Base-by-base conservation (phyloP, 495 filamentous ascomycete species). In the Hypoxylon lienhwacheense region DNA sequence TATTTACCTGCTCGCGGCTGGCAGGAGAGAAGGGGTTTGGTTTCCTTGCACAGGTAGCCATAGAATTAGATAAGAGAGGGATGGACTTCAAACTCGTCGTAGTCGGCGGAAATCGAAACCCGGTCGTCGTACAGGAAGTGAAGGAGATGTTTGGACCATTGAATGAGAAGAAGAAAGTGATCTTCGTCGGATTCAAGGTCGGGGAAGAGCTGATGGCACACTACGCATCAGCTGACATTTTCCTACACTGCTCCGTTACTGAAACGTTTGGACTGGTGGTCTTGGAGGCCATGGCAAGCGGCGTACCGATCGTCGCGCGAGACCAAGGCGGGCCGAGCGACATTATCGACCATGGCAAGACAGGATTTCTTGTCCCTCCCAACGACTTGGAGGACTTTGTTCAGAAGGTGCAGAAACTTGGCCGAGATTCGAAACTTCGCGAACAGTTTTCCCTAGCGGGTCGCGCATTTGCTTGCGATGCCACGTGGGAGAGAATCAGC, bases 241-340 rank as follows among this genome's bases (percentile, higher is more conserved):
- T 86, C 53, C 64, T 86, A 10, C 83, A 86, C 52, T 83, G 80
- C 65, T 85, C 82, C 14, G 75, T 85, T 50, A 84, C 81, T 11
- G 83, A 86, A 62, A 85, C 81, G 0, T 86, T 86, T 60, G 83
- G 83, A 1, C 67, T 86, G 14, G 81, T 85, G 0, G 81, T 85
- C 2, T 67, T 86, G 0, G 83, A 86, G 59, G 77, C 80, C 4
- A 85, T 86, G 83, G 81, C 82, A 0, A 83, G 81, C 61, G 81
- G 81, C 6, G 67, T 86, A 3, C 81, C 82, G 0, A 82, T 86
- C 5, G 74, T 86, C 42, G 83, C 82, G 5, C 72, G 82, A 33
- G 81, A 85, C 54, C 78, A 83, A 55, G 83, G 83, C 16, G 83
- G 83, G 6, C 83, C 83, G 4, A 81, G 77, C 22, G 82, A 86